Conservation (phyloP, 306 rosid species). For the Hippophae rhamnoides region DNA sequence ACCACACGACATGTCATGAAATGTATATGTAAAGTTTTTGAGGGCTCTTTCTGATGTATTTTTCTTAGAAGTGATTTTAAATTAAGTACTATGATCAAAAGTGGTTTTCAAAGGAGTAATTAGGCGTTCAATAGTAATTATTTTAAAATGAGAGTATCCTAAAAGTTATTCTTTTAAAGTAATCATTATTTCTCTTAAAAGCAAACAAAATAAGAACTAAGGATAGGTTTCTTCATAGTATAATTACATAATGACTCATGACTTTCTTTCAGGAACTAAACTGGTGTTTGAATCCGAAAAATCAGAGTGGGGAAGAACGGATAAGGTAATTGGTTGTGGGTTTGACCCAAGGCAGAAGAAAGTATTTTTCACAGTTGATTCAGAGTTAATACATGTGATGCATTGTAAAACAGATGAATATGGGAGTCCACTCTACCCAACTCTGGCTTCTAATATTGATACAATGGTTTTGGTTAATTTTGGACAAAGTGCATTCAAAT, state of each 20-base stretch:
- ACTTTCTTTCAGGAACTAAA: conserved; percentile 52
- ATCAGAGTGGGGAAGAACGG: conserved; percentile 55
- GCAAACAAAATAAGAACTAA: no score
- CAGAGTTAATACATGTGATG: conserved; percentile 62
- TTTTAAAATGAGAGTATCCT: no score
- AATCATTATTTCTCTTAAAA: no score
- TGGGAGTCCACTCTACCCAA: conserved; percentile 58
- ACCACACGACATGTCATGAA: neutral
- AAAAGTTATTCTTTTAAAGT: no score
- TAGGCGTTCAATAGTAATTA: no score
- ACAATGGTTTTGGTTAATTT: conserved; percentile 56
- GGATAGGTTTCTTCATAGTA: neutral
- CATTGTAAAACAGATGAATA: conserved; percentile 71
- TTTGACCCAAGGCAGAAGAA: conserved; percentile 73
- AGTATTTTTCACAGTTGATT: conserved; percentile 77
- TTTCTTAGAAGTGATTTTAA: no score
- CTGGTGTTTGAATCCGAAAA: conserved; percentile 52
- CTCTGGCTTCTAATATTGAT: conserved; percentile 50
- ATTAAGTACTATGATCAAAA: no score
- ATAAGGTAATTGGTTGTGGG: conserved; percentile 80
- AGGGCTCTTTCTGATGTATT: no score
- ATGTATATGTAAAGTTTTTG: neutral
- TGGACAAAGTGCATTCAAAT: conserved; percentile 75
- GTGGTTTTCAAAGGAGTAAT: no score
- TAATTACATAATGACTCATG: neutral